Evolutionary conservation across 2,329 filamentous ascomycete genomes (phyloP).

Genomic region (Bipolaris cookei): DNA sequence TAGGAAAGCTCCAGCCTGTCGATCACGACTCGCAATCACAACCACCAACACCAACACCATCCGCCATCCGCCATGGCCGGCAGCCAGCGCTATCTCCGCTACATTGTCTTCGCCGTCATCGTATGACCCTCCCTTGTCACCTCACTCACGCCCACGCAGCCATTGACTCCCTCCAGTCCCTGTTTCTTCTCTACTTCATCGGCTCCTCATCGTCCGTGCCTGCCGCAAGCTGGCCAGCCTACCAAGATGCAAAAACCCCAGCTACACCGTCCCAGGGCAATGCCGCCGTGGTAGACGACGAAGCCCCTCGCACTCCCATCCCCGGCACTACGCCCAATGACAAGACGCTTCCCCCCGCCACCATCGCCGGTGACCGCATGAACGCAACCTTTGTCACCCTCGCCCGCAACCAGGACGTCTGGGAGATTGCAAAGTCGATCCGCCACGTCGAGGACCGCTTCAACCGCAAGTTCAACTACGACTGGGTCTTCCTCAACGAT

Average conservation of each 20-base stretch:
- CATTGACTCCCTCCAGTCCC: constrained; percentile 52
- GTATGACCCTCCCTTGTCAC: constrained; percentile 57
- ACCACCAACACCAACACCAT: constrained; percentile 2
- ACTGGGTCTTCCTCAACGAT: constrained; percentile 99
- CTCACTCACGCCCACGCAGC: neutral
- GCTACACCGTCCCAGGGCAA: constrained; percentile 23
- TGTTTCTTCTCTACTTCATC: constrained; percentile 83
- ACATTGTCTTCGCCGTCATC: constrained; percentile 80
- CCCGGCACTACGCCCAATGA: constrained; percentile 44
- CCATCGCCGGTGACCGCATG: constrained; percentile 74
- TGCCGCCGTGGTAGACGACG: constrained; percentile 19
- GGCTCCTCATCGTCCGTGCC: constrained; percentile 64
- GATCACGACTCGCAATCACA: constrained; percentile 19
- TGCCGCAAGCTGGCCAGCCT: constrained; percentile 43
- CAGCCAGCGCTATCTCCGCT: constrained; percentile 73
- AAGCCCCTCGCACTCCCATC: constrained; percentile 6
- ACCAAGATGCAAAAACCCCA: constrained; percentile 28
- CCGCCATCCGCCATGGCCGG: constrained; percentile 70
- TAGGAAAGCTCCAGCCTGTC: constrained; percentile 30
- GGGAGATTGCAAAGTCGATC: constrained; percentile 96
- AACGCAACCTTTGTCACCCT: constrained; percentile 98
- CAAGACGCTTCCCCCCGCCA: constrained; percentile 48
- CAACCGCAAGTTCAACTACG: constrained; percentile 95
- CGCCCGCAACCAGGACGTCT: constrained; percentile 89
- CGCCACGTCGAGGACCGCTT: constrained; percentile 97